phyloP scores from a whole-genome alignment of 768 basidiomycete genomes.

The Lyophyllum decastes region DNA sequence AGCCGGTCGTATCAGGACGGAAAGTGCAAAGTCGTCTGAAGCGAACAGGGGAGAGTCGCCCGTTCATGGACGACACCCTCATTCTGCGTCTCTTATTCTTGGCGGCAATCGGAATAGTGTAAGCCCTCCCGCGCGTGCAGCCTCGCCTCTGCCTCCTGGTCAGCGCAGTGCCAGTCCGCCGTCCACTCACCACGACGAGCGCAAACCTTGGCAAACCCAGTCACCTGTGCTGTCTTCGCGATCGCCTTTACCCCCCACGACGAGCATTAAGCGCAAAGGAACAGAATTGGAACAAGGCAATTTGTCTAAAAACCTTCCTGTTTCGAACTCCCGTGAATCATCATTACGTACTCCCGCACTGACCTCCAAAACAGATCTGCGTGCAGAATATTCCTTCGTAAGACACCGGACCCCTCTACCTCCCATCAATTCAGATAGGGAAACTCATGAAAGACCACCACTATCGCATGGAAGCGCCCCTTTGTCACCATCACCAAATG shows the following conservation, averaged over 20 bases:
- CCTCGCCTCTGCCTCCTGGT: background rate
- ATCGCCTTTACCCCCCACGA: background rate
- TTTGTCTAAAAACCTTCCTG: background rate
- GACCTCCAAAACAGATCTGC: background rate
- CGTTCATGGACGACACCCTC: background rate
- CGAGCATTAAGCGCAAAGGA: conserved; percentile 7
- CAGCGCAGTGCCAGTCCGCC: background rate
- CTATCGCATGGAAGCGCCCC: conserved; percentile 19
- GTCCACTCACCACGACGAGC: conserved; percentile 1
- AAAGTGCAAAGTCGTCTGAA: conserved; percentile 19
- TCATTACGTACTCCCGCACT: conserved; percentile 27
- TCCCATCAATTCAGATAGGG: conserved; percentile 38
- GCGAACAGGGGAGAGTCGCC: conserved; percentile 22
- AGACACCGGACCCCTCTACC: conserved; percentile 34
- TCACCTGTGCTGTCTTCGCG: background rate
- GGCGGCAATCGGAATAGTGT: background rate
- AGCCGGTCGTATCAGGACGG: conserved; percentile 17
- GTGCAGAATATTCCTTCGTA: conserved; percentile 35
- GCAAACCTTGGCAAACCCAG: background rate
- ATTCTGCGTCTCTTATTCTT: background rate
- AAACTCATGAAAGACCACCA: conserved; percentile 12
- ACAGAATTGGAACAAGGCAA: conserved; percentile 1
- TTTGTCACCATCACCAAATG: conserved; percentile 27
- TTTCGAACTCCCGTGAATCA: conserved; percentile 13
- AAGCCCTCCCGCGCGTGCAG: background rate